These are phyloP conservation scores for Pittosporum tobira DNA, from an alignment of 129 eudicot species.

Conservation along the genomic window DNA sequence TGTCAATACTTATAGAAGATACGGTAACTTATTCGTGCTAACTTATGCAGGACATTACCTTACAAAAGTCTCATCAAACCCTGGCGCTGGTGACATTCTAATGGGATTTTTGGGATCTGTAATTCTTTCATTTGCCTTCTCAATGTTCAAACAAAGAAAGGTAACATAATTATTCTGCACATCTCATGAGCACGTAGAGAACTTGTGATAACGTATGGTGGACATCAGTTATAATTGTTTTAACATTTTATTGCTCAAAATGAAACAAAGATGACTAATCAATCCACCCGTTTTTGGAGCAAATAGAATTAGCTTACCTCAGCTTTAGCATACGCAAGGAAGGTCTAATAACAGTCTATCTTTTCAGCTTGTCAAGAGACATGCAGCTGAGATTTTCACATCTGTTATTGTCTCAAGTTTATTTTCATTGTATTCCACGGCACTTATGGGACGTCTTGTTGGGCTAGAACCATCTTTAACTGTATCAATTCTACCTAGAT, in stretches of 20 bases:
- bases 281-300: background rate
- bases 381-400: constrained; percentile 95
- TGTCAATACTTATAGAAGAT: too few species aligned
- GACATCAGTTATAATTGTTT: background rate
- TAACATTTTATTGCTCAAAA: background rate
- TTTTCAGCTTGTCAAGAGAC: constrained; percentile 87
- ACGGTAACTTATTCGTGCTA: constrained; percentile 12
- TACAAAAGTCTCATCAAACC: constrained; percentile 78
- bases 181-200: background rate
- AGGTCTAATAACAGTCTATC: background rate
- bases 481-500: constrained; percentile 83
- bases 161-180: constrained; percentile 20
- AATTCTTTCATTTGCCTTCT: constrained; percentile 90
- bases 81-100: constrained; percentile 98
- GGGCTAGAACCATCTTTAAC: constrained; percentile 75
- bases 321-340: background rate
- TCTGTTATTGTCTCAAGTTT: constrained; percentile 67
- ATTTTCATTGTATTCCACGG: constrained; percentile 92
- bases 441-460: constrained; percentile 78
- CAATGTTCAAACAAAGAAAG: constrained; percentile 98
- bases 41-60: constrained; percentile 73
- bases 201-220: background rate
- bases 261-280: background rate
- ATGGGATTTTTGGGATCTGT: constrained; percentile 98
- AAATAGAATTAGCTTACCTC: background rate